phyloP scores from a whole-genome alignment of 2,329 filamentous ascomycete species.

The Colletotrichum chlorophyti region DNA sequence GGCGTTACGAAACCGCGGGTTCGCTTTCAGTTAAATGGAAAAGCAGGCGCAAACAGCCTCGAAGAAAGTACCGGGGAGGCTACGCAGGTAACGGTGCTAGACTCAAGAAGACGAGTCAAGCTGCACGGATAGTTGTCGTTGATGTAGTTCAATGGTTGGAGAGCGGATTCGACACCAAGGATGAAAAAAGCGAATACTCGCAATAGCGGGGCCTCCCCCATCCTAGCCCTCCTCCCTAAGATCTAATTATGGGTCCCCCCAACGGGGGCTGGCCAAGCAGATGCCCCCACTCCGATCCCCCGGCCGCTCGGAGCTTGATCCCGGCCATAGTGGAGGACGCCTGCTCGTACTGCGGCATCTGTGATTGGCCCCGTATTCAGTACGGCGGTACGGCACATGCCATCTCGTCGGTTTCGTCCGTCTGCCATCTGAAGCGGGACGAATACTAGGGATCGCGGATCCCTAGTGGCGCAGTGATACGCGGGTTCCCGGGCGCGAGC shows the following conservation, averaged over 20 bases:
- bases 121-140: no score
- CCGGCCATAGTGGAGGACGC: background rate
- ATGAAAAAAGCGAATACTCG: constrained; percentile 21
- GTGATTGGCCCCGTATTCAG: constrained; percentile 1
- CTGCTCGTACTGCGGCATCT: background rate
- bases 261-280: no score
- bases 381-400: background rate
- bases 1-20: constrained; percentile 15
- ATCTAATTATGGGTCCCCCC: no score
- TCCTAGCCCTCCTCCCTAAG: background rate
- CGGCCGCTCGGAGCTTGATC: background rate
- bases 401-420: no score
- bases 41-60: no score
- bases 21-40: background rate
- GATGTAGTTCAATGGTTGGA: no score
- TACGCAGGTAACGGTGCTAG: no score
- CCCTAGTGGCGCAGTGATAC: constrained; percentile 11
- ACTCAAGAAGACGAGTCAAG: no score
- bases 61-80: no score
- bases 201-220: background rate
- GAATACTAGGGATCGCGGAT: constrained; percentile 3
- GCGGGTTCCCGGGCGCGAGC: background rate
- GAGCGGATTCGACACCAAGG: background rate
- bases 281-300: background rate
- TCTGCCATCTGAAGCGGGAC: no score